Evolutionary conservation across 2,329 filamentous ascomycete species (phyloP).

Genomic region (Aspergillus japonicus): DNA sequence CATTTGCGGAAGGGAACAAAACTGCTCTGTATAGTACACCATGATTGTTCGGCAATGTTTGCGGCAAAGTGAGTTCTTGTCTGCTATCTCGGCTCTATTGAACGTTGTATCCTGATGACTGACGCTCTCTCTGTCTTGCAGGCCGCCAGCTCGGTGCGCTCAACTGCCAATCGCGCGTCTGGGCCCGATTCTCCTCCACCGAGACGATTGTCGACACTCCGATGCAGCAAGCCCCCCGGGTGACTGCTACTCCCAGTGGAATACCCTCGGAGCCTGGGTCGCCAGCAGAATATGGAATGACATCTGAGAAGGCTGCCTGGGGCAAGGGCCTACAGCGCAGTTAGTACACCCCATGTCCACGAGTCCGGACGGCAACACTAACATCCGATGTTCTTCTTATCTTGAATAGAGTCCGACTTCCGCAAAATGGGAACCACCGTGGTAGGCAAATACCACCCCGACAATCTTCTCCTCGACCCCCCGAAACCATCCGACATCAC

Average conservation of each 20-base stretch:
- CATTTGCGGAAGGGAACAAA: slow-evolving; percentile 12
- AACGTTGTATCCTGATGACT: slow-evolving; percentile 2
- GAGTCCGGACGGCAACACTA: not conserved
- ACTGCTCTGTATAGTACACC: slow-evolving; percentile 19
- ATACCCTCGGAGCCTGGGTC: slow-evolving; percentile 13
- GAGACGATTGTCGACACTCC: slow-evolving; percentile 28
- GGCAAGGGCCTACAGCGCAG: slow-evolving; percentile 21
- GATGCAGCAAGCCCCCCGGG: slow-evolving; percentile 20
- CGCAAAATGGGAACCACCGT: slow-evolving; percentile 33
- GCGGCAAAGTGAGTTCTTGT: slow-evolving; percentile 40
- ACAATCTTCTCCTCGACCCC: slow-evolving; percentile 60
- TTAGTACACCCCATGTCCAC: slow-evolving; percentile 18
- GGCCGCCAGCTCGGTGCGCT: slow-evolving; percentile 40
- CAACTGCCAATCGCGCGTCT: slow-evolving; percentile 32
- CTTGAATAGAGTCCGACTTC: slow-evolving; percentile 30
- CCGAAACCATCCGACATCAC: slow-evolving; percentile 77
- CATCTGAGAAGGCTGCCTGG: slow-evolving; percentile 16
- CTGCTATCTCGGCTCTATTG: not conserved
- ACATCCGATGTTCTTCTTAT: not conserved
- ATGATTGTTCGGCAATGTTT: slow-evolving; percentile 45
- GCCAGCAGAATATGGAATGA: slow-evolving; percentile 6
- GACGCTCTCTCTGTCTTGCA: slow-evolving; percentile 19
- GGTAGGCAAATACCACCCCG: slow-evolving; percentile 31
- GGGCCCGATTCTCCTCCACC: slow-evolving; percentile 36
- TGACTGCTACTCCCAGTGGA: slow-evolving; percentile 12